Evolutionary conservation across 805 yeast genomes (phyloP).

Genomic region (Isabelozyma gotoi): DNA sequence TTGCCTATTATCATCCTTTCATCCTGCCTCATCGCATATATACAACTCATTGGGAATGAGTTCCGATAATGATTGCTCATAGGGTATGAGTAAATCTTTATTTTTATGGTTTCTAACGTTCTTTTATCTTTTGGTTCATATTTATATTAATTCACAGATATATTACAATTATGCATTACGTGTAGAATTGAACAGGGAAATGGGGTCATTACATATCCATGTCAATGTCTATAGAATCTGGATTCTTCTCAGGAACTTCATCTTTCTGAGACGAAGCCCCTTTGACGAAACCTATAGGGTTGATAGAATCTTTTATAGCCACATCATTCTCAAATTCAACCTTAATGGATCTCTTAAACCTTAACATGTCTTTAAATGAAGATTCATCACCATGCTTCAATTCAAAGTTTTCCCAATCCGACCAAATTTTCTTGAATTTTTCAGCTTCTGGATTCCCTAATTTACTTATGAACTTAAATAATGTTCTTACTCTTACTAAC

Average conservation of each 20-base stretch:
- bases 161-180: background rate
- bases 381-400: constrained; percentile 66
- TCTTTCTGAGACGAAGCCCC: constrained; percentile 16
- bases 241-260: constrained; percentile 29
- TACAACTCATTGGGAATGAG: background rate
- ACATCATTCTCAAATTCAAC: constrained; percentile 16
- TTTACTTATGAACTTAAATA: constrained; percentile 44
- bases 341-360: constrained; percentile 48
- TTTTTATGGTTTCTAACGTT: background rate
- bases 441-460: constrained; percentile 20
- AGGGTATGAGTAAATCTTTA: background rate
- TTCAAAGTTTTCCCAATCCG: constrained; percentile 74
- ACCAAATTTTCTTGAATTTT: constrained; percentile 45
- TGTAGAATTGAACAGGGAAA: too few species aligned
- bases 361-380: constrained; percentile 71
- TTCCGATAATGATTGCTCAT: background rate
- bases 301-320: constrained; percentile 14
- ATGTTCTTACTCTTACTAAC: constrained; percentile 57
- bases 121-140: background rate
- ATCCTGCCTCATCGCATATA: background rate
- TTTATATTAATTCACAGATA: background rate
- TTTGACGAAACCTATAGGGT: constrained; percentile 51
- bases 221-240: constrained; percentile 64
- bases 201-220: constrained; percentile 25
- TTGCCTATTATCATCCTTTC: background rate